phyloP scores from a whole-genome alignment of 805 yeast genomes.

The Jamesozyma hellenica region DNA sequence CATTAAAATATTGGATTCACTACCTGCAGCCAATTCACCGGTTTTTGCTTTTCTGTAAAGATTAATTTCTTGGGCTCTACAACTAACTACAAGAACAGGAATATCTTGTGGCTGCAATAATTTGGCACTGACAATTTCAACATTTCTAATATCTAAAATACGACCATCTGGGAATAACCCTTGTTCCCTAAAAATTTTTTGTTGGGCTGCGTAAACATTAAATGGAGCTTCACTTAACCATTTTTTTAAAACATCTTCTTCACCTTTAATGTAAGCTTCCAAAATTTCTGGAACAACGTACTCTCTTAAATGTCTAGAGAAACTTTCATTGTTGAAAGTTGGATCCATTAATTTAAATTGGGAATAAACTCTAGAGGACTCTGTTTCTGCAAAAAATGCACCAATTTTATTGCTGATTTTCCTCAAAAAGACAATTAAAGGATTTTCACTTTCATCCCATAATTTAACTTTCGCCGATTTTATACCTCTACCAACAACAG shows the following conservation, averaged over 20 bases:
- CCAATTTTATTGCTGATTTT: constrained; percentile 71
- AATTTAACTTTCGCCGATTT: constrained; percentile 50
- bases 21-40: constrained; percentile 92
- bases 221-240: constrained; percentile 97
- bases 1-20: constrained; percentile 83
- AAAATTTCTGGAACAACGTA: constrained; percentile 89
- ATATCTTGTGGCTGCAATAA: constrained; percentile 79
- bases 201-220: constrained; percentile 88
- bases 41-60: constrained; percentile 81
- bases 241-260: constrained; percentile 64
- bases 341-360: constrained; percentile 87
- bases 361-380: constrained; percentile 83
- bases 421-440: constrained; percentile 70
- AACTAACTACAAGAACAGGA: constrained; percentile 87
- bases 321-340: constrained; percentile 64
- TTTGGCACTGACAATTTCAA: constrained; percentile 82
- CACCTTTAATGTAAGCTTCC: constrained; percentile 92
- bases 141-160: constrained; percentile 89
- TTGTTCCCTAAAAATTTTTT: constrained; percentile 85
- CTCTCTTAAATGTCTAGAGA: constrained; percentile 76
- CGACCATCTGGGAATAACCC: constrained; percentile 85
- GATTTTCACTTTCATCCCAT: constrained; percentile 93
- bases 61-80: constrained; percentile 94
- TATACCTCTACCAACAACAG: constrained; percentile 57
- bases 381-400: constrained; percentile 91